phyloP scores from a whole-genome alignment of 805 yeast species.

The Saccharomycopsis synnaedendra region DNA sequence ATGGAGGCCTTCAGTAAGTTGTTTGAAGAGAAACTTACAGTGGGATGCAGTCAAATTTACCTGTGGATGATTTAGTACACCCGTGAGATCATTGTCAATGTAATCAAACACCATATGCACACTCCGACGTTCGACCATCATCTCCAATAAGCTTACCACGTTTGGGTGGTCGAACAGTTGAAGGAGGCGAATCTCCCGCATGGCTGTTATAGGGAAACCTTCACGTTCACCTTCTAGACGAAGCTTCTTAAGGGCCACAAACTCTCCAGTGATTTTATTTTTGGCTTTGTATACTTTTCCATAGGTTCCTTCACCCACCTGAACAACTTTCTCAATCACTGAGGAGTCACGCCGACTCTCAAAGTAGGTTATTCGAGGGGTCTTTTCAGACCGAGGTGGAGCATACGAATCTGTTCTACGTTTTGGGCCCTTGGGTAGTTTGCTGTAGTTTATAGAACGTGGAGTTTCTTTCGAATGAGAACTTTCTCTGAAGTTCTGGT shows the following conservation, averaged over 20 bases:
- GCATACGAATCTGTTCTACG: background rate
- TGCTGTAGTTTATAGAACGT: conserved; percentile 4
- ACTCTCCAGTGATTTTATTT: conserved; percentile 52
- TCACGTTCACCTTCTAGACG: conserved; percentile 82
- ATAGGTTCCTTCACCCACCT: conserved; percentile 98
- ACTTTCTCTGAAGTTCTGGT: background rate
- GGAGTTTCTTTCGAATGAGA: too few relatives aligned
- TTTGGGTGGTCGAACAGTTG: conserved; percentile 77
- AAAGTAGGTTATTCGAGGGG: conserved; percentile 3
- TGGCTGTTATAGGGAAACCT: conserved; percentile 93
- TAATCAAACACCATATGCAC: conserved; percentile 90
- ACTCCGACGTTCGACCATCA: conserved; percentile 68
- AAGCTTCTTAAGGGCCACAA: conserved; percentile 80
- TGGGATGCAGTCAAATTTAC: conserved; percentile 51
- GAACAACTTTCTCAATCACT: conserved; percentile 58
- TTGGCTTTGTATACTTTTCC: conserved; percentile 90
- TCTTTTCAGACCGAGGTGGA: background rate
- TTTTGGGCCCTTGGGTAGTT: conserved; percentile 16
- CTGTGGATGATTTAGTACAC: conserved; percentile 68
- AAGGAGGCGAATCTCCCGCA: conserved; percentile 77
- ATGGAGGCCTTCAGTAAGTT: conserved; percentile 54
- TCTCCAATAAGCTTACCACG: conserved; percentile 72
- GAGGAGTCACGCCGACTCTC: conserved; percentile 11
- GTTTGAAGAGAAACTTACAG: conserved; percentile 54
- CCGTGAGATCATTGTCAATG: conserved; percentile 88